Evolutionary conservation across 306 rosid genomes (phyloP).

Genomic region (Clitoria ternatea): DNA sequence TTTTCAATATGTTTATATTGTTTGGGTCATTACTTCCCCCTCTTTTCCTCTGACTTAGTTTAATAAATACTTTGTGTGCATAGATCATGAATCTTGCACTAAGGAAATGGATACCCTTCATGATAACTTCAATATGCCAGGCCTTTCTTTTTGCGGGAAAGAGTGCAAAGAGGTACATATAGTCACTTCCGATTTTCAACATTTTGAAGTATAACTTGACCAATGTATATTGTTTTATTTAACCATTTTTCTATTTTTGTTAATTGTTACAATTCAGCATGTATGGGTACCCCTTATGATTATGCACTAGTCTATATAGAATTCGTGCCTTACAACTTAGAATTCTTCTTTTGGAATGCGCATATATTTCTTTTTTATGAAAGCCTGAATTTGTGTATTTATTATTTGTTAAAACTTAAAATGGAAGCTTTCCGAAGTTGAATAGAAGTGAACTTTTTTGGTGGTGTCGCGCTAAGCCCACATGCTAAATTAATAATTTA

Average conservation of each 20-base stretch:
- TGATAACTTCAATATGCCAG: constrained; percentile 25
- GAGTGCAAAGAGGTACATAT: constrained; percentile 81
- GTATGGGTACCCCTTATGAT: not conserved
- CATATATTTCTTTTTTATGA: too few species aligned
- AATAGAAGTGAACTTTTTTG: constrained; percentile 2
- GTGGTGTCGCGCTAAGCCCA: not conserved
- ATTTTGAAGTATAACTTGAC: constrained; percentile 3
- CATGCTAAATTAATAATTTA: not conserved
- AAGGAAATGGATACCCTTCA: constrained; percentile 44
- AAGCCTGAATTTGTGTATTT: constrained; percentile 4
- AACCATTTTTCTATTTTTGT: not conserved
- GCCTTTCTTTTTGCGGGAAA: constrained; percentile 63
- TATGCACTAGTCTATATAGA: constrained; percentile 42
- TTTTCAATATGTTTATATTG: not conserved
- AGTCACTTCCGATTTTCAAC: not conserved
- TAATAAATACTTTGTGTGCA: constrained; percentile 19
- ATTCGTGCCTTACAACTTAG: not conserved
- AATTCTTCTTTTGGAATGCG: not conserved
- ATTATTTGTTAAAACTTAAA: not conserved
- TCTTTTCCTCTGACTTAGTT: constrained; percentile 23
- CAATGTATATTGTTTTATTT: constrained; percentile 26
- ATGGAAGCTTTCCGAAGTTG: not conserved
- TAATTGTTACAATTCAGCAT: not conserved
- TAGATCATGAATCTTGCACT: constrained; percentile 70
- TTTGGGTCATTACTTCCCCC: not conserved